These are phyloP conservation scores for Jaltomata sinuosa DNA, from an alignment of 257 asterid species.

Conservation along the genomic window DNA sequence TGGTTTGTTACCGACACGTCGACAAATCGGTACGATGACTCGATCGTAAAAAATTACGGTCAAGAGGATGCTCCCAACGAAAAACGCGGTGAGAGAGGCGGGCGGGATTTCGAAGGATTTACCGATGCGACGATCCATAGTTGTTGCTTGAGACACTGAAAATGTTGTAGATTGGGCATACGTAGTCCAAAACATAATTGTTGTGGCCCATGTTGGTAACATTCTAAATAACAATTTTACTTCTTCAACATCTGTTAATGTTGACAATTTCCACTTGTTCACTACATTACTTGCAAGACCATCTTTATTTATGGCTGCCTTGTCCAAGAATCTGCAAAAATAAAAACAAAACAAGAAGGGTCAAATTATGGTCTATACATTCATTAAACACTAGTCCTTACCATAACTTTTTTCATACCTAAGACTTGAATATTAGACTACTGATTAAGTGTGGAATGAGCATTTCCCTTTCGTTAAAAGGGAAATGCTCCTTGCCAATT, in stretches of 20 bases:
- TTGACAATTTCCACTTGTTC: constrained; percentile 53
- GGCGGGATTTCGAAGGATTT: constrained; percentile 51
- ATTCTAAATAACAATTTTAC: constrained; percentile 59
- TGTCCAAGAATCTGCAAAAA: constrained; percentile 44
- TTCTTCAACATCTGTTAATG: constrained; percentile 80
- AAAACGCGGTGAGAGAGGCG: constrained; percentile 63
- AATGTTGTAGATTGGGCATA: constrained; percentile 86
- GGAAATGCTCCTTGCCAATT: too few species aligned
- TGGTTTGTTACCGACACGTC: constrained; percentile 25
- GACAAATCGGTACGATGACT: constrained; percentile 33
- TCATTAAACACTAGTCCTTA: too few species aligned
- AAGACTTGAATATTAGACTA: too few species aligned
- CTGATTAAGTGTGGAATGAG: too few species aligned
- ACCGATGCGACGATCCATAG: constrained; percentile 60
- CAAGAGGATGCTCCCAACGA: constrained; percentile 53
- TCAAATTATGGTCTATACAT: not conserved
- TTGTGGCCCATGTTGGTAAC: constrained; percentile 89
- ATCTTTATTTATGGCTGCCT: constrained; percentile 57
- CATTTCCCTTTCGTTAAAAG: too few species aligned
- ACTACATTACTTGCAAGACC: not conserved
- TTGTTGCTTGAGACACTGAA: constrained; percentile 76
- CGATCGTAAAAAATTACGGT: constrained; percentile 60
- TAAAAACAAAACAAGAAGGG: not conserved
- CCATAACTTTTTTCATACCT: too few species aligned
- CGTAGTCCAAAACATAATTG: constrained; percentile 65